Evolutionary conservation across 352 stramenopile species (phyloP), one percentile per base, ranked within the genome.

Genomic region (Phytophthora vignae): DNA sequence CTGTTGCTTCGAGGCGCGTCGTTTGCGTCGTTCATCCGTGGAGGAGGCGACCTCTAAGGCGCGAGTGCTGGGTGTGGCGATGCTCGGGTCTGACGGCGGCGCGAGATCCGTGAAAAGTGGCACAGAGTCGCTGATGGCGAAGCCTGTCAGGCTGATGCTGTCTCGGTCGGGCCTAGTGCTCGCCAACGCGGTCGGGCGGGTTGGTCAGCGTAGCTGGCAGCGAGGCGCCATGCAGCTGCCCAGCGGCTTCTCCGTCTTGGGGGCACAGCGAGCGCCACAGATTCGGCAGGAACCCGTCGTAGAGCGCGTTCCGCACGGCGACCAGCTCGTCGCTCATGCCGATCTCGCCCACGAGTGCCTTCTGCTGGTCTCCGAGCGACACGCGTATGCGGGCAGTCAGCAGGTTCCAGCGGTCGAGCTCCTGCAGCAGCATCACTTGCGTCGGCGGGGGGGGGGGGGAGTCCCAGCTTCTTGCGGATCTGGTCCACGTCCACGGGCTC

Each of bases 321-420:
- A 99, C 96, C 14, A 99, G 81, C 55, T 98, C 88, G 67, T 99
- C 96, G 72, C 91, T 98, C 96, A 99, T 99, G 49, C 96, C 96
- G 62, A 99, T 98, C 66, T 99, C 96, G 52, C 96, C 96, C 15
- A 95, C 89, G 3, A 99, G 74, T 1, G 96, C 96, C 60, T 97
- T 97, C 66, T 98, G 89, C 2, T 99, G 68, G 64, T 99, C 93
- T 44, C 83, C 77, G 0, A 99, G 74, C 6, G 92, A 98, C 9
- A 72, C 56, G 1, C 74, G 78, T 93, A 99, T 98, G 5, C 81
- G 84, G 8, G 82, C 83, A 0, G 90, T 93, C 22, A 99, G 84
- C 60, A 91, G 62, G 71, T 99, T 99, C 95, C 94, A 99, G 0
- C 96, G 91, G 63, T 98, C 96, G 7, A 99, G 84, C 56, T 99